Evolutionary conservation across 192 early-diverging fungal genomes (phyloP).

Genomic region (Backusella australiensis): DNA sequence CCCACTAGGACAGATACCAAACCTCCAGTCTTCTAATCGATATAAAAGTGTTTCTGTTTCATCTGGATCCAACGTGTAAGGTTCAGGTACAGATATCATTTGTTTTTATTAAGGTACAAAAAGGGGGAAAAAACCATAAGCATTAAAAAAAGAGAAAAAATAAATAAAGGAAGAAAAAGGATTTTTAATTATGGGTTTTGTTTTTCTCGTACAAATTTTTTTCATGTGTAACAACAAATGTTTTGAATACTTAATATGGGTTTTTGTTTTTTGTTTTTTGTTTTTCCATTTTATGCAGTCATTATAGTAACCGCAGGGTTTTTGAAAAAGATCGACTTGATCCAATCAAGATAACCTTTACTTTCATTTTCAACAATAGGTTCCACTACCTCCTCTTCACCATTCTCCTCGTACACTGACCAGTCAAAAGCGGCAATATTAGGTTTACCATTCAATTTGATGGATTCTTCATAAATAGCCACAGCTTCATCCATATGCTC

Average conservation of each 20-base stretch:
- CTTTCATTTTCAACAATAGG: background rate
- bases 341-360: background rate
- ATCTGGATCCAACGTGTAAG: background rate
- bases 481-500: constrained; percentile 21
- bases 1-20: background rate
- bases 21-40: background rate
- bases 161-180: background rate
- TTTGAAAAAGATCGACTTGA: background rate
- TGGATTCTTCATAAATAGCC: constrained; percentile 13
- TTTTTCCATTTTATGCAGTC: background rate
- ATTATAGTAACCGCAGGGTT: background rate
- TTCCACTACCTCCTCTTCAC: background rate
- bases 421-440: background rate
- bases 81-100: background rate
- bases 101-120: background rate
- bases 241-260: background rate
- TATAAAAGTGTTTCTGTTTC: background rate
- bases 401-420: background rate
- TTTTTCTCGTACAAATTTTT: background rate
- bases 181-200: background rate
- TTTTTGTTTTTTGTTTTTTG: background rate
- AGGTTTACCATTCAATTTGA: constrained; percentile 19
- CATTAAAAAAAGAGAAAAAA: background rate
- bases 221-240: background rate
- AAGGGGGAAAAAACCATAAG: background rate